A percentile compares a stretch with the other conserved stretches of the same genome.
phyloP scores from a whole-genome alignment of 2,329 filamentous ascomycete genomes.

The Colletotrichum sp. region DNA sequence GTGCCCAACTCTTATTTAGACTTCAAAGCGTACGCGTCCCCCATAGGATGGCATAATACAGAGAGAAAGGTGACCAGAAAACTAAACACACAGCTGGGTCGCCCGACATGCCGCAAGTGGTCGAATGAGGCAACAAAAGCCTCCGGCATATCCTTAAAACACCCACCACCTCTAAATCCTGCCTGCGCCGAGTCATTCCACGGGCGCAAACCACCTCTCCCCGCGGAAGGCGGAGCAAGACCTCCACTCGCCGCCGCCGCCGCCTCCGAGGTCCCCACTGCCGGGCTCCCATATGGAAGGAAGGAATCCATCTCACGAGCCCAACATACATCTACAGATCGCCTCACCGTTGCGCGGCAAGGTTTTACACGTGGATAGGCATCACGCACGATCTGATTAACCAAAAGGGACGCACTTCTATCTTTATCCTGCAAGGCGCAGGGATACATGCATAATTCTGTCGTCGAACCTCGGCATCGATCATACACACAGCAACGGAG shows the following conservation, averaged over 20 bases:
- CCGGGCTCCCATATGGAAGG: not conserved
- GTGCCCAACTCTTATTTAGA: not conserved
- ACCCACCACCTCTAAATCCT: not conserved
- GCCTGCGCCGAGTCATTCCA: not conserved
- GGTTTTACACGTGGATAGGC: not conserved
- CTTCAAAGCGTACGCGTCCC: not conserved
- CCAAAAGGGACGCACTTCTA: not conserved
- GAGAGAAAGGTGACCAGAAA: not conserved
- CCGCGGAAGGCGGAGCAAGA: not conserved
- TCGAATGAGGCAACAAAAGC: not conserved
- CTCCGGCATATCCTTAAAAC: not conserved
- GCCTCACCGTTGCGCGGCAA: not conserved
- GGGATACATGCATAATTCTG: not conserved
- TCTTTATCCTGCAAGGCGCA: not conserved
- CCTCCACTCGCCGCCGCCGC: not conserved
- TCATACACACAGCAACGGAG: not conserved
- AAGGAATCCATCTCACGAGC: not conserved
- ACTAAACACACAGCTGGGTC: not conserved
- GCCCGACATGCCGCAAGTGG: not conserved
- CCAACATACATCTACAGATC: not conserved
- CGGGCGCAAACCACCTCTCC: not conserved
- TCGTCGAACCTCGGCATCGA: not conserved
- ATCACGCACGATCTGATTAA: not conserved
- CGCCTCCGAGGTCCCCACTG: not conserved
- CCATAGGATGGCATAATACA: not conserved